Base-by-base conservation (phyloP, 768 basidiomycete genomes). In the Kwoniella dendrophila region DNA sequence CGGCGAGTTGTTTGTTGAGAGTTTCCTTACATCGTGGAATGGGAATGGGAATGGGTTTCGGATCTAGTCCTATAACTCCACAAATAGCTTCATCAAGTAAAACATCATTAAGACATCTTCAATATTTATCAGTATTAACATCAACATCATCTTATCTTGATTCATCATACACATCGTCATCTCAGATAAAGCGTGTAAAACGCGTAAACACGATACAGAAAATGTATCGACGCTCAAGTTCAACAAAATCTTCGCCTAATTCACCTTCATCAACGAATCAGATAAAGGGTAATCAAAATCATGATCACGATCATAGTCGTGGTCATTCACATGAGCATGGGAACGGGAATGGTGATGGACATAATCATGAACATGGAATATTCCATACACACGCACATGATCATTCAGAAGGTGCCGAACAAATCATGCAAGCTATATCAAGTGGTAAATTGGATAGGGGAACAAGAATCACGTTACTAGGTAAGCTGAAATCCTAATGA, bases 391-490 rank as follows among this genome's bases (percentile, higher is more conserved):
- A 77, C 45, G 56, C 55, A 0, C 78, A 79, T 54, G 76, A 76
- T 43, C 72, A 75, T 52, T 71, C 72, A 2, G 76, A 79, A 68
- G 73, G 73, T 27, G 74, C 76, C 1, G 74, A 71, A 30, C 74
- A 77, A 62, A 53, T 79, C 48, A 72, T 79, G 50, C 70, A 68
- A 5, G 76, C 78, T 2, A 40, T 79, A 18, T 61, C 60, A 6
- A 60, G 49, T 0, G 71, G 71, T 16, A 63, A 59, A 20, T 47
- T 75, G 45, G 78, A 79, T 49, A 56, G 69, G 44, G 78, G 78
- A 8, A 77, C 74, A 6, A 72, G 57, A 59, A 79, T 79, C 47
- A 79, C 78, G 8, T 47, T 79, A 43, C 49, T 79, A 20, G 77
- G 73, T 73, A 30, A 47, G 73, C 64, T 14, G 30, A 30, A 24